Base-by-base conservation (phyloP, 352 stramenopile genomes). In the Phytophthora pisi region DNA sequence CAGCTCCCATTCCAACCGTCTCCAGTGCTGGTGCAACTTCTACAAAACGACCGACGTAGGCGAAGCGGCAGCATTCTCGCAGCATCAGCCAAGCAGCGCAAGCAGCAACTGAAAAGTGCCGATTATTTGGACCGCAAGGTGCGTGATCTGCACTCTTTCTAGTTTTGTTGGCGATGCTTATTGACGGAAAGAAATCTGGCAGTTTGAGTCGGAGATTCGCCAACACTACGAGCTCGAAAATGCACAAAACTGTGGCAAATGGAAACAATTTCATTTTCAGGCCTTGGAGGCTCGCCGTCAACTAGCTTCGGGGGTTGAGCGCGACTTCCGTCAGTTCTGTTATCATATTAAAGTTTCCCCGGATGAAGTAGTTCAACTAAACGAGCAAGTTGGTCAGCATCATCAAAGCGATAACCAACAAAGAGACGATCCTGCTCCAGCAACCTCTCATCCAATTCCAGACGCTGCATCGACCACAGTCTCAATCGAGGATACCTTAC, bases 111-210 rank as follows among this genome's bases (percentile, higher is more conserved):
- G 0, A 81, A 77, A 53, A 84, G 72, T 40, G 56, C 61, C 0
- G 80, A 91, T 40, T 80, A 88, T 46, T 61, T 92, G 3, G 79
- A 84, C 15, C 68, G 74, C 11, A 90, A 86, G 71, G 81, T 86
- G 51, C 20, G n/a, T n/a, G 15, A 43, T 42, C 36, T 23, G 46
- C 43, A 5, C 10, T 51, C 36, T 43, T 8, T 18, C 36, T 5
- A 43, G 36, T 43, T 10, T 43, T 42, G 15, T 16, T 23, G 18
- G n/a, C 15, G 9, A 50, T 46, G 16, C 20, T 23, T 2, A 42
- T 34, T 70, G 46, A 70, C 6, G 11, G 1, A 2, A 55, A 23
- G 8, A 23, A 15, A 3, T 28, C 45, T 18, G 57, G 5, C 40
- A 90, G 84, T 65, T 89, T 51, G 78, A 88, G 55, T 81, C 79